Evolutionary conservation across 2,329 filamentous ascomycete species (phyloP), one percentile per base, ranked within the genome.

Genomic region (Calonectria pauciramosa): DNA sequence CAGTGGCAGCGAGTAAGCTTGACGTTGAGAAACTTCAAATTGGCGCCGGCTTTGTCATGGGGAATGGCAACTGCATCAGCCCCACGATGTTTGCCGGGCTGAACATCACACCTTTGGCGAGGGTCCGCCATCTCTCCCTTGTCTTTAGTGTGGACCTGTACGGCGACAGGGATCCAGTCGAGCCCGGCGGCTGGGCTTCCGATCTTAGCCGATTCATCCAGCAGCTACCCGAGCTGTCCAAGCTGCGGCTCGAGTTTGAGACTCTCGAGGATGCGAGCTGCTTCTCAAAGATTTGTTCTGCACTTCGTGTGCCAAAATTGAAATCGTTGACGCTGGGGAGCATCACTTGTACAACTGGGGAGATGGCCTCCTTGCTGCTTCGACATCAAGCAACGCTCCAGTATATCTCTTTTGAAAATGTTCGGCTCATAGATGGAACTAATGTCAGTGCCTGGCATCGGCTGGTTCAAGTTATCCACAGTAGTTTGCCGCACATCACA

Each of bases 1-100:
- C 70, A 18, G 38, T 59, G 18, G 52, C 38, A 14, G 52, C 36
- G 23, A 68, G 52, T 30, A 64, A 68, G 10, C 30, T 70, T 13
- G 5, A 64, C 9, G 18, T 68, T 14, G 51, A 68, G 41, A 56
- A 38, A 2, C 63, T 72, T 20, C 38, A 72, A 6, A 68, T 68
- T 20, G 67, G 49, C n/a, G 28, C 49, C 20, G 70, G 70, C 7
- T 47, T 64, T 20, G 16, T 67, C 23, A 59, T 56, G 70, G 36
- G 67, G 8, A 51, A 51, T 30, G 52, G 38, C 30, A 68, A 63
- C 54, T 44, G 70, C 23, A 54, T 72, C 20, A 72, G 64, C 18
- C 64, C 70, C 14, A 32, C 59, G 30, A 68, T 72, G 64, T 52
- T 72, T 60, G 51, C 64, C 16, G 41, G 41, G 23, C 52, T 54